A percentile compares a stretch with the other conserved stretches of the same genome.
Conservation (phyloP, 129 eudicot species). For the Lactuca saligna region DNA sequence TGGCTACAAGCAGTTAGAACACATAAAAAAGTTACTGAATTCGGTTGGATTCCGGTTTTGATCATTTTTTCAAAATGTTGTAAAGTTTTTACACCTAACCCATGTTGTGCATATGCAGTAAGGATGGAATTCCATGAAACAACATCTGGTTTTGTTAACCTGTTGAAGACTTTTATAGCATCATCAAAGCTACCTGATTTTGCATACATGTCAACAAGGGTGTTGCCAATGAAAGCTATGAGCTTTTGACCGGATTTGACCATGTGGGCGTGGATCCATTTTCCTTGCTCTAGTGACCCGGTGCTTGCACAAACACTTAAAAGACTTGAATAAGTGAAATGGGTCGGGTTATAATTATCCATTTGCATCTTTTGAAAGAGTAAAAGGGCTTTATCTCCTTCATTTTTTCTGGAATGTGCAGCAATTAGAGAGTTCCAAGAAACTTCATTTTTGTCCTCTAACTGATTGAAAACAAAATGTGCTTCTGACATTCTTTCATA, state of each 20-base stretch:
- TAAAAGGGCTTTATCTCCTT: slow-evolving; percentile 57
- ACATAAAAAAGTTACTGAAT: slow-evolving; percentile 63
- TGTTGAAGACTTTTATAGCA: slow-evolving; percentile 59
- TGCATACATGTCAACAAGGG: slow-evolving; percentile 82
- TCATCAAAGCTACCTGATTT: slow-evolving; percentile 76
- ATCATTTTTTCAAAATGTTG: slow-evolving; percentile 65
- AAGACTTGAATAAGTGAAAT: slow-evolving; percentile 72
- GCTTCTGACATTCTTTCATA: slow-evolving; percentile 59
- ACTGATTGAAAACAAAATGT: slow-evolving; percentile 42
- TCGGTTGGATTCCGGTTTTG: slow-evolving; percentile 51
- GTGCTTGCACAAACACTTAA: slow-evolving; percentile 62
- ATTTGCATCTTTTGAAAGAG: slow-evolving; percentile 65
- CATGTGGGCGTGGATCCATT: slow-evolving; percentile 80
- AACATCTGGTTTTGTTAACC: slow-evolving; percentile 50
- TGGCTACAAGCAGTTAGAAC: slow-evolving; percentile 74
- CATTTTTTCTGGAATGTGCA: slow-evolving; percentile 63
- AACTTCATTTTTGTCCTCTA: slow-evolving; percentile 60
- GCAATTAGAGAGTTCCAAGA: slow-evolving; percentile 84
- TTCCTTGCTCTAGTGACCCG: slow-evolving; percentile 82
- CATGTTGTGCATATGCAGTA: slow-evolving; percentile 77
- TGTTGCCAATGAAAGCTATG: slow-evolving; percentile 68
- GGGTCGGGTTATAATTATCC: slow-evolving; percentile 45
- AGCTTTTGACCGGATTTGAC: slow-evolving; percentile 59
- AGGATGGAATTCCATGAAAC: slow-evolving; percentile 91
- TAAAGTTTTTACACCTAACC: slow-evolving; percentile 62